phyloP scores from a whole-genome alignment of 2,329 filamentous ascomycete species.

The Zarea fungicola region DNA sequence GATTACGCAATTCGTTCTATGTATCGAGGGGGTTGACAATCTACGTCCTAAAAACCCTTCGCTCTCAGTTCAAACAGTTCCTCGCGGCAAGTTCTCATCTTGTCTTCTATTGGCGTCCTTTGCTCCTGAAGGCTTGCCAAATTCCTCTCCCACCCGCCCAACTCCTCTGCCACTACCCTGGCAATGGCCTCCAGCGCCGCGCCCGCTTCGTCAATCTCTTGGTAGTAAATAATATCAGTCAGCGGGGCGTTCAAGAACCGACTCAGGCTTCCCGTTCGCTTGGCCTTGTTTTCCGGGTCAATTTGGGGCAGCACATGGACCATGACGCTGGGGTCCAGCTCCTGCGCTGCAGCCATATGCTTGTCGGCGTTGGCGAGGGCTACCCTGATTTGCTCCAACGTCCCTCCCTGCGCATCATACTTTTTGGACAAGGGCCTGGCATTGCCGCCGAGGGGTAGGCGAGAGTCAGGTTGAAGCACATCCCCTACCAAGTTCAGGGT shows the following conservation, averaged over 20 bases:
- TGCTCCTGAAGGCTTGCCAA: not conserved
- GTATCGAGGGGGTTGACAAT: not conserved
- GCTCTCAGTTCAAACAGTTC: not conserved
- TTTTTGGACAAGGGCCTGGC: too few relatives aligned
- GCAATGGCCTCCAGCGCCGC: not conserved
- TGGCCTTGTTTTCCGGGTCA: not conserved
- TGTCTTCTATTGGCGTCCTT: not conserved
- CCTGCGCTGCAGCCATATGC: conserved; percentile 1
- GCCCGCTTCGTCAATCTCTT: conserved; percentile 4
- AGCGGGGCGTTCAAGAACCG: conserved; percentile 1
- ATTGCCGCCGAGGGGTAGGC: not conserved
- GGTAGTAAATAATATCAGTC: not conserved
- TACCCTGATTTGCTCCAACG: not conserved
- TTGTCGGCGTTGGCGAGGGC: not conserved
- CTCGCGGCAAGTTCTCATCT: not conserved
- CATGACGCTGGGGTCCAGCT: not conserved
- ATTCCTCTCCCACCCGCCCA: not conserved
- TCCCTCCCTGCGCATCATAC: not conserved
- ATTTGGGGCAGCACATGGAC: not conserved
- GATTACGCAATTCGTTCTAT: not conserved
- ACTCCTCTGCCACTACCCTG: not conserved
- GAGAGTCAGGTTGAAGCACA: not conserved
- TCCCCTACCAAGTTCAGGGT: not conserved
- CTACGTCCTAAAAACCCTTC: not conserved
- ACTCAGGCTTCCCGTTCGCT: not conserved